phyloP scores from a whole-genome alignment of 2,329 filamentous ascomycete species.

The Aspergillus tubingensis region DNA sequence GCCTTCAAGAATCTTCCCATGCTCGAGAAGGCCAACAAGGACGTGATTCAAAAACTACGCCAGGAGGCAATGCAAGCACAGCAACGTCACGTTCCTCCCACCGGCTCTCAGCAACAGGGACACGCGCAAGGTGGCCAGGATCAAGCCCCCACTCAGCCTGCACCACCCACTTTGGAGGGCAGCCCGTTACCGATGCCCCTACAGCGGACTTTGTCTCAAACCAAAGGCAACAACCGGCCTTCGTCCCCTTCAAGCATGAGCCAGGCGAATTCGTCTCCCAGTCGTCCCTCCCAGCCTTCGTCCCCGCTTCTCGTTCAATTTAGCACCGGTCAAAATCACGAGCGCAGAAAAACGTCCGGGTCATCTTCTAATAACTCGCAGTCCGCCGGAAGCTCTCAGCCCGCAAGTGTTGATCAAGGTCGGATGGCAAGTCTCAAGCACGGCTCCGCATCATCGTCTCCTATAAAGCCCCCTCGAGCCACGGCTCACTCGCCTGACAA shows the following conservation, averaged over 20 bases:
- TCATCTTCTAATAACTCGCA: slow-evolving; percentile 82
- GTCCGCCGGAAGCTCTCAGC: slow-evolving; percentile 68
- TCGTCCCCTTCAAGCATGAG: slow-evolving; percentile 81
- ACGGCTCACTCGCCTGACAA: slow-evolving; percentile 61
- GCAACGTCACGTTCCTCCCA: slow-evolving; percentile 49
- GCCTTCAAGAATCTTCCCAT: slow-evolving; percentile 97
- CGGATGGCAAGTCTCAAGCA: slow-evolving; percentile 58
- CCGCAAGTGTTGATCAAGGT: slow-evolving; percentile 71
- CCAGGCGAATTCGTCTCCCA: slow-evolving; percentile 84
- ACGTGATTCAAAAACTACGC: slow-evolving; percentile 93
- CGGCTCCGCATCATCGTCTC: slow-evolving; percentile 57
- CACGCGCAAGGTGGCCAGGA: slow-evolving; percentile 21
- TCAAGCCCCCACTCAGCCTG: slow-evolving; percentile 55
- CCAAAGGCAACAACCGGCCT: slow-evolving; percentile 74
- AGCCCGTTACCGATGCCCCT: slow-evolving; percentile 81
- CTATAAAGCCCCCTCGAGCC: slow-evolving; percentile 48
- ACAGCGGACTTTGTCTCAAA: slow-evolving; percentile 80
- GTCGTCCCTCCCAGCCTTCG: slow-evolving; percentile 77
- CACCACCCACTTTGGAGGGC: slow-evolving; percentile 72
- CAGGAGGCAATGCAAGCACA: slow-evolving; percentile 81
- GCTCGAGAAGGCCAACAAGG: slow-evolving; percentile 96
- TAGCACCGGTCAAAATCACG: slow-evolving; percentile 77
- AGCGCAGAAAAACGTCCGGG: slow-evolving; percentile 89
- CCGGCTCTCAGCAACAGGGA: slow-evolving; percentile 24
- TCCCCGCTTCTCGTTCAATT: slow-evolving; percentile 97